Percentiles rank a stretch among this genome's conserved stretches.
These are phyloP conservation scores for Alloteropsis angusta DNA, from an alignment of 202 grass and related monocot genomes.

Conservation along the genomic window DNA sequence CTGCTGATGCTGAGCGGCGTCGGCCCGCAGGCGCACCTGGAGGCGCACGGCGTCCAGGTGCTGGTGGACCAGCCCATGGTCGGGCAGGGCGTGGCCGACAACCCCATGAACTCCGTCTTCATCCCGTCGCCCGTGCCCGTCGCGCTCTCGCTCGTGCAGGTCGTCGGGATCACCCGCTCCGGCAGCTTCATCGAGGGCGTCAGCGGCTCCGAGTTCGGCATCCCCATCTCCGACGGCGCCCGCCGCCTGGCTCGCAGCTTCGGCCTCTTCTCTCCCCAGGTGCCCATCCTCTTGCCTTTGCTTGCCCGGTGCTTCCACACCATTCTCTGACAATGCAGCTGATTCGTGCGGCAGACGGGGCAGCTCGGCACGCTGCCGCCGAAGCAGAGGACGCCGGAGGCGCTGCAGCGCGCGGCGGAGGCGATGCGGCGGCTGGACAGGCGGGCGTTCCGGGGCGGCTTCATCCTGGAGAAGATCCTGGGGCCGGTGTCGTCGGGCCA, in stretches of 20 bases:
- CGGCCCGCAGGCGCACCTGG: constrained; percentile 58
- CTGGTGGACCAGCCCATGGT: constrained; percentile 66
- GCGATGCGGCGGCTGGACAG: constrained; percentile 51
- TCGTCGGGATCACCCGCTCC: constrained; percentile 62
- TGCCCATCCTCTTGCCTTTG: background rate
- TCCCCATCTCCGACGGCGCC: constrained; percentile 22
- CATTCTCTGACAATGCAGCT: background rate
- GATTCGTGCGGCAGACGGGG: constrained; percentile 33
- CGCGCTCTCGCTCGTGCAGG: constrained; percentile 54
- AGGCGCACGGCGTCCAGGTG: constrained; percentile 46
- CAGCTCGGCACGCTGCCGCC: constrained; percentile 70
- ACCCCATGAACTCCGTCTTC: constrained; percentile 68
- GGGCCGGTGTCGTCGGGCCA: constrained; percentile 60
- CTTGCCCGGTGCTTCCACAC: too few species aligned
- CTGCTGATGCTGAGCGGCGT: constrained; percentile 74
- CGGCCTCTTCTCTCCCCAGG: constrained; percentile 71
- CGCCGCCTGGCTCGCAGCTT: constrained; percentile 32
- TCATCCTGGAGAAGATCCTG: constrained; percentile 80
- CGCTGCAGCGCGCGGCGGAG: constrained; percentile 46
- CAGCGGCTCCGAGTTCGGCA: constrained; percentile 62
- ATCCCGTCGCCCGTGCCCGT: constrained; percentile 67
- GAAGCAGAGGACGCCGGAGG: constrained; percentile 63
- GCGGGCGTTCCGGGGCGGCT: constrained; percentile 60
- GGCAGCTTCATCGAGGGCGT: constrained; percentile 86
- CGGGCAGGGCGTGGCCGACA: constrained; percentile 72